phyloP scores from a whole-genome alignment of 345 rosid species.

The Gossypium bickii region DNA sequence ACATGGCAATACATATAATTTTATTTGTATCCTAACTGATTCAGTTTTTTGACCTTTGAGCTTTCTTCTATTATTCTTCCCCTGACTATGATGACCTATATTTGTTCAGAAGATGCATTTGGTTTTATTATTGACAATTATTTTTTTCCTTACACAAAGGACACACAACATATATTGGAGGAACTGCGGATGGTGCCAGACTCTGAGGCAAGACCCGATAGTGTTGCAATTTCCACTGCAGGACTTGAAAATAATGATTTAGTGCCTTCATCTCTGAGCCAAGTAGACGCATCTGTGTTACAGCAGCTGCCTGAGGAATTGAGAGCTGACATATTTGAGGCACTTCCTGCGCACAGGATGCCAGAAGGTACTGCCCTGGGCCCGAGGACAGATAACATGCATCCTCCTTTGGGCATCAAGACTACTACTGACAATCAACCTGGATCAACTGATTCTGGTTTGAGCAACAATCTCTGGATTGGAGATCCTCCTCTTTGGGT shows the following conservation, averaged over 20 bases:
- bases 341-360: conserved; percentile 54
- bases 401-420: conserved; percentile 23
- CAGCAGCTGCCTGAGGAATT: conserved; percentile 81
- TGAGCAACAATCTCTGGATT: conserved; percentile 44
- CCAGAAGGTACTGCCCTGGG: conserved; percentile 28
- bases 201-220: conserved; percentile 29
- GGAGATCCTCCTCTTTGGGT: conserved; percentile 86
- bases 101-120: background rate
- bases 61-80: background rate
- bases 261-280: conserved; percentile 80
- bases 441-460: conserved; percentile 15
- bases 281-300: conserved; percentile 66
- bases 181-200: conserved; percentile 18
- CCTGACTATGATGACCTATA: background rate
- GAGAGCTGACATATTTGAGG: conserved; percentile 60
- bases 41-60: background rate
- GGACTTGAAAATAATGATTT: conserved; percentile 38
- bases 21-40: background rate
- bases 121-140: background rate
- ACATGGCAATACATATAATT: background rate
- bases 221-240: conserved; percentile 15
- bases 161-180: conserved; percentile 20
- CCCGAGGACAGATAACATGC: conserved; percentile 29
- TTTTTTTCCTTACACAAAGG: conserved; percentile 13
- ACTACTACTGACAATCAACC: conserved; percentile 33